Evolutionary conservation across 495 filamentous ascomycete species (phyloP), one percentile per base, ranked within the genome.

Genomic region (Xylaria grammica): DNA sequence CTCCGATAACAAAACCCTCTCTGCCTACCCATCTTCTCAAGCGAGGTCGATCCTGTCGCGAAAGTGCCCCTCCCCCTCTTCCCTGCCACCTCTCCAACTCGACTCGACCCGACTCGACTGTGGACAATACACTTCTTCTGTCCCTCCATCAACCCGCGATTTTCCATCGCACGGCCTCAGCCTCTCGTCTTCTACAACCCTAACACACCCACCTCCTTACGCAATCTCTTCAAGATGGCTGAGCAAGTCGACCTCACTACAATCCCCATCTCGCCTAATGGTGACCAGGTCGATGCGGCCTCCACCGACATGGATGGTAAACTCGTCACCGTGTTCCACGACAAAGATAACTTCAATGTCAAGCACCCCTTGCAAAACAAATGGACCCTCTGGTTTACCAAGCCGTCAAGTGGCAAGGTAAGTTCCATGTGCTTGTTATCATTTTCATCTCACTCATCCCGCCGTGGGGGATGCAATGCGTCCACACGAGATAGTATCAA

Each of bases 301-400:
- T 62, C 72, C 60, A 74, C 58, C 40, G 77, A 82, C 58, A 44
- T 42, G 48, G 55, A 58, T 34, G 68, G 54, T 32, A 87, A 92
- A 65, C 79, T 86, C 20, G 79, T 97, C 69, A 98, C 95, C 27
- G 93, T 99, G 62, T 98, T 99, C 82, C 92, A 99, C 76, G 90
- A 97, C 80, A 88, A 93, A 54, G 91, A 97, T 56, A 96, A 97
- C 83, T 99, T 99, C 86, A 98, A 96, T 73, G 94, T 97, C 74
- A 98, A 98, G 82, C 95, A 99, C 76, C 94, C 93, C 44, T 81
- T 99, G 54, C 92, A 95, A 86, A 89, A 97, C 80, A 89, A 90
- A 71, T 99, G 95, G 95, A 98, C 96, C 22, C 82, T 99, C 54
- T 99, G 95, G 95, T 99, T 98, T 82, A 99, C 95, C 72, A 99